Conservation (phyloP, 179 eudicot genomes). For the Gypsophila paniculata region DNA sequence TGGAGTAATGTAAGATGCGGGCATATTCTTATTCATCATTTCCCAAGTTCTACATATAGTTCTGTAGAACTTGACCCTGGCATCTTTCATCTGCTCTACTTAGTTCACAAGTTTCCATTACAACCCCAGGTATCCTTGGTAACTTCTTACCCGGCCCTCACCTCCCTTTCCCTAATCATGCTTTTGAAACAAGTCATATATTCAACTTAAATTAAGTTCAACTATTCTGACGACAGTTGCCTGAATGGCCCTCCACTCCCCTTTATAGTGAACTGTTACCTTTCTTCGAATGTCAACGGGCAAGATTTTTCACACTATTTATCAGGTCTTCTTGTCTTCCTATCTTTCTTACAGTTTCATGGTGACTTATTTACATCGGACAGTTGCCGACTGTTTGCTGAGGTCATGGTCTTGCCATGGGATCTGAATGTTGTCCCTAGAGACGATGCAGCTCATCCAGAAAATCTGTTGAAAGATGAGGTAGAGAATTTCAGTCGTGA, state of each 20-base stretch:
- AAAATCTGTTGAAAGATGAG: constrained; percentile 20
- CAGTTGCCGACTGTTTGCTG: constrained; percentile 55
- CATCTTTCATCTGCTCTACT: constrained; percentile 56
- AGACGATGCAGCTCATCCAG: constrained; percentile 23
- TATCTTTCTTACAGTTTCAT: constrained; percentile 42
- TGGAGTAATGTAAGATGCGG: constrained; percentile 36
- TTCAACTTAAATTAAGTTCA: background rate
- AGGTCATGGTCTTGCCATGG: constrained; percentile 72
- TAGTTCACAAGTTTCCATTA: constrained; percentile 67
- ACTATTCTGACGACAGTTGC: background rate
- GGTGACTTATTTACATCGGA: constrained; percentile 39
- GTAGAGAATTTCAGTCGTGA: constrained; percentile 24
- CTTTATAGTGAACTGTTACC: too few relatives aligned
- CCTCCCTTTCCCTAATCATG: background rate
- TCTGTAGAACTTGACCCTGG: constrained; percentile 50
- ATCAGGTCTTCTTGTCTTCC: background rate
- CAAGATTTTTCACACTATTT: constrained; percentile 1
- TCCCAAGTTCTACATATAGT: constrained; percentile 20
- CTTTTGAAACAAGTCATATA: constrained; percentile 6
- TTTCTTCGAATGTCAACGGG: background rate
- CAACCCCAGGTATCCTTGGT: constrained; percentile 53
- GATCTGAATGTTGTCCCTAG: constrained; percentile 42
- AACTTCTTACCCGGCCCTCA: background rate
- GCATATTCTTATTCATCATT: constrained; percentile 23
- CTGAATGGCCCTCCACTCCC: background rate